Evolutionary conservation across 2,329 filamentous ascomycete species (phyloP), one percentile per base, ranked within the genome.

Genomic region (Nectriaceae sp.): DNA sequence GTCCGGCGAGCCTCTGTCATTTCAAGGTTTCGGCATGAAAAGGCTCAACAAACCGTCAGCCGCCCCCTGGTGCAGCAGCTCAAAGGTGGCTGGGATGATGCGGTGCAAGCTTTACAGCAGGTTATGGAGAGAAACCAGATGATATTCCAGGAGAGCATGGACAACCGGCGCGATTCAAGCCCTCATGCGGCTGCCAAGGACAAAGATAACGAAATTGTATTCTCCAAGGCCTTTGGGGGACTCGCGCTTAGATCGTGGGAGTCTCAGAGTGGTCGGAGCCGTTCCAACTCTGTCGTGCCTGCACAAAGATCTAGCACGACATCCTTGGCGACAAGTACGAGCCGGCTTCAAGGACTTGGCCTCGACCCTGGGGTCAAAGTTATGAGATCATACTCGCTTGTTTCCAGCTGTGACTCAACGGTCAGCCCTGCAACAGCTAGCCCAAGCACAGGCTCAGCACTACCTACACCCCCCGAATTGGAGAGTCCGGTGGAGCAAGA

Each of bases 31-130:
- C 63, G 64, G 16, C 56, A 61, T 26, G 70, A 72, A 24, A 70
- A 64, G 41, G 22, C 42, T 5, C 56, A 58, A 4, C 56, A 55
- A 15, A 62, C 49, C 31, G 43, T 61, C n/a, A 67, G 65, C 21
- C 66, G 66, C 21, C 55, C 63, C 4, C 52, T 73, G 26, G 60
- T 66, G 8, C 69, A 72, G 40, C 65, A 71, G 40, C 52, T 75
- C 6, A 68, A 64, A 47, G 66, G 65, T 21, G 70, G 73, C 29
- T 74, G 72, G 72, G 70, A 72, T 19, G 57, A 63, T 16, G 65
- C 66, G 2, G 62, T 66, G 5, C 58, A 59, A 11, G 62, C 67
- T 16, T 56, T 72, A 41, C 60, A 66, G 22, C 62, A 58, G 18
- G 61, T 73, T 38, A 54, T 73, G 16, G 63, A 68, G 46, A 65